phyloP scores from a whole-genome alignment of 2,329 filamentous ascomycete species.

The Talaromyces piceae region DNA sequence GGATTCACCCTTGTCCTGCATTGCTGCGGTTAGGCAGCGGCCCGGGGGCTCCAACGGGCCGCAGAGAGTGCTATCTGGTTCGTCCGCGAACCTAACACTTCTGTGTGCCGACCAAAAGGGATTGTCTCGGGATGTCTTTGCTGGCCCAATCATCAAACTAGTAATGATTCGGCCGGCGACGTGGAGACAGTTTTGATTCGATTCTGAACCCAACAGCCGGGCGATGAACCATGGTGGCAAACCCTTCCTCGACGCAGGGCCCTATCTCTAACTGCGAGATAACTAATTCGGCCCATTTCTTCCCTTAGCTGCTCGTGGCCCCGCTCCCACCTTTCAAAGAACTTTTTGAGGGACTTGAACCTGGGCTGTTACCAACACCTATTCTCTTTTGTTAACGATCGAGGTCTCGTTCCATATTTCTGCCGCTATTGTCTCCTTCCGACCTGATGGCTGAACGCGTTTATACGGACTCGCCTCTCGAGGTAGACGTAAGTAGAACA shows the following conservation, averaged over 20 bases:
- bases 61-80: not conserved
- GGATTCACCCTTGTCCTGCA: too few species aligned
- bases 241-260: too few species aligned
- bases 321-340: not conserved
- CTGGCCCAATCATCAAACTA: not conserved
- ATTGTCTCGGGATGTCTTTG: not conserved
- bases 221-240: too few species aligned
- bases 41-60: not conserved
- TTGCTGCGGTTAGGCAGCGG: too few species aligned
- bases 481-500: conserved; percentile 6
- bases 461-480: conserved; percentile 4
- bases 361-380: not conserved
- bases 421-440: not conserved
- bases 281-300: too few species aligned
- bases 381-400: not conserved
- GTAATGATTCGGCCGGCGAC: not conserved
- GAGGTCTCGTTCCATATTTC: not conserved
- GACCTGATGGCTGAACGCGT: conserved; percentile 8
- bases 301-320: too few species aligned
- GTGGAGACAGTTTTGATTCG: not conserved
- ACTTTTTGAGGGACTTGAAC: not conserved
- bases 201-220: not conserved
- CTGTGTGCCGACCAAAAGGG: too few species aligned
- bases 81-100: too few species aligned
- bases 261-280: too few species aligned